A percentile compares a stretch with the other conserved stretches of the same genome.
Evolutionary conservation across 768 basidiomycete species (phyloP).

Genomic region (Lentinula boryana): DNA sequence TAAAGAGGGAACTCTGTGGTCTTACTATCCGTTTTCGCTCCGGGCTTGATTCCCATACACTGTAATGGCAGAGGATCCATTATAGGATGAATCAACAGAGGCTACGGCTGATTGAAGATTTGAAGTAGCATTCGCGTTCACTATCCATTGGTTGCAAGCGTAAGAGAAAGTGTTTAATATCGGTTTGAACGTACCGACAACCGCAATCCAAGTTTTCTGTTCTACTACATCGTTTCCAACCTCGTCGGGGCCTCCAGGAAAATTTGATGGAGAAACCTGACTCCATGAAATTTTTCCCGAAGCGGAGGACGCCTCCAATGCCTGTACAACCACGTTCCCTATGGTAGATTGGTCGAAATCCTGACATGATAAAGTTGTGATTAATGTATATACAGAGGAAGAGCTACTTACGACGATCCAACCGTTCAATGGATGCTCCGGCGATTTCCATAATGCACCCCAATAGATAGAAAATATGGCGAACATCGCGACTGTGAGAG

Average conservation of each 20-base stretch:
- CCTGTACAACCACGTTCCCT: conserved; percentile 32
- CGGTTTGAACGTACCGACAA: conserved; percentile 30
- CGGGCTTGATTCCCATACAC: conserved; percentile 31
- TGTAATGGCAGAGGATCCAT: conserved; percentile 31
- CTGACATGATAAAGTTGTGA: conserved; percentile 16
- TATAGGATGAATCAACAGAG: conserved; percentile 23
- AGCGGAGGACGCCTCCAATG: conserved; percentile 21
- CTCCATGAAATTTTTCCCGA: conserved; percentile 29
- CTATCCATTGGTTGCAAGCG: conserved; percentile 5
- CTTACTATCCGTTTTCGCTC: conserved; percentile 41
- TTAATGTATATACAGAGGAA: background rate
- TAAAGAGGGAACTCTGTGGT: conserved; percentile 10
- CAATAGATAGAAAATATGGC: conserved; percentile 49
- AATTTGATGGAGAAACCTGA: conserved; percentile 22
- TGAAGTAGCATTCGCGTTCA: conserved; percentile 24
- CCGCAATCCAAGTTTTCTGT: conserved; percentile 39
- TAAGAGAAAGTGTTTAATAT: background rate
- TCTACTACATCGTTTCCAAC: conserved; percentile 33
- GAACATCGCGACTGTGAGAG: conserved; percentile 34
- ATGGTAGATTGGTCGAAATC: conserved; percentile 46
- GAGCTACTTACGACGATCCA: conserved; percentile 40
- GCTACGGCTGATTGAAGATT: conserved; percentile 22
- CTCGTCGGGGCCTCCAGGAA: conserved; percentile 31
- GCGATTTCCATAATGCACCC: conserved; percentile 43
- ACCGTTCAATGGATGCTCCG: conserved; percentile 35